Evolutionary conservation across 2,329 filamentous ascomycete species (phyloP).

Genomic region (Volutella citrinella): DNA sequence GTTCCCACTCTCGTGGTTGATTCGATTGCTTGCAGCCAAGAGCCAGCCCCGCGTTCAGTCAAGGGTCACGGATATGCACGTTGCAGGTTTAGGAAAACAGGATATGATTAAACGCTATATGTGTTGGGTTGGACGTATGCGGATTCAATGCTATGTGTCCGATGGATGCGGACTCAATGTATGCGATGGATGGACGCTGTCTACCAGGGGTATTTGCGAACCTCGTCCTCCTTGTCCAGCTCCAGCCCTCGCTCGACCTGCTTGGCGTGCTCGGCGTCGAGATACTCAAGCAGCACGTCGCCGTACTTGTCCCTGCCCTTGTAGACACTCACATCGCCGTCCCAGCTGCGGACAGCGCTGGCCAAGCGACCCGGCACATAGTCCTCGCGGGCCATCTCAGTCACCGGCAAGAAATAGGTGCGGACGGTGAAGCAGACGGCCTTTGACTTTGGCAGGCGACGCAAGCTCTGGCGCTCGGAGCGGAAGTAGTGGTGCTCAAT

Average conservation of each 20-base stretch:
- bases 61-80: too few relatives aligned
- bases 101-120: too few relatives aligned
- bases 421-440: slow-evolving; percentile 72
- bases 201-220: slow-evolving; percentile 60
- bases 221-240: slow-evolving; percentile 57
- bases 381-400: slow-evolving; percentile 64
- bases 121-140: too few relatives aligned
- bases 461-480: slow-evolving; percentile 69
- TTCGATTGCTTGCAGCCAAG: too few relatives aligned
- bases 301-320: slow-evolving; percentile 76
- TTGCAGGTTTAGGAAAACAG: too few relatives aligned
- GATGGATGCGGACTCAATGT: too few relatives aligned
- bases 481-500: slow-evolving; percentile 75
- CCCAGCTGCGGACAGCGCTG: slow-evolving; percentile 78
- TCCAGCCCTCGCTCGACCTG: slow-evolving; percentile 68
- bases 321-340: slow-evolving; percentile 70
- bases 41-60: too few relatives aligned
- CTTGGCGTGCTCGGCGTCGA: slow-evolving; percentile 71
- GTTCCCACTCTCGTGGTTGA: too few relatives aligned
- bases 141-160: too few relatives aligned
- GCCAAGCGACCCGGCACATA: slow-evolving; percentile 77
- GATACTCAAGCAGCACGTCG: slow-evolving; percentile 70
- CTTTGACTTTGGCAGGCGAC: slow-evolving; percentile 56
- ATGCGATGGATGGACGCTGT: too few relatives aligned
- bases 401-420: slow-evolving; percentile 75